Conservation (phyloP, 768 basidiomycete genomes). For the Podaxis mareebaensis region DNA sequence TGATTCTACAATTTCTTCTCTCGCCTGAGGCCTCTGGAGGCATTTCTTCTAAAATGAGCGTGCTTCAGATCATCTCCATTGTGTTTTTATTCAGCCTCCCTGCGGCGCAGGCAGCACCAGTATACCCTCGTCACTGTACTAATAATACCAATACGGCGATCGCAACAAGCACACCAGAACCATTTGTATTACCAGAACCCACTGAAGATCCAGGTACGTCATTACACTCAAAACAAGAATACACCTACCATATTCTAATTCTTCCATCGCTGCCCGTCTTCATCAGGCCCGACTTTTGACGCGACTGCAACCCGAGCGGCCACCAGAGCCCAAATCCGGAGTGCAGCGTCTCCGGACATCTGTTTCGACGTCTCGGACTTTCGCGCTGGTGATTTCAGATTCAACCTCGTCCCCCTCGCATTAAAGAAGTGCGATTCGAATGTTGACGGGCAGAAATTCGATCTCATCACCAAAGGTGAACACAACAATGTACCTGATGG, state of each 20-base stretch:
- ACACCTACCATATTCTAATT: background rate
- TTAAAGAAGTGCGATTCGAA: constrained; percentile 27
- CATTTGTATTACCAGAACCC: background rate
- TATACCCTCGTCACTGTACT: background rate
- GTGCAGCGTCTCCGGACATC: constrained; percentile 25
- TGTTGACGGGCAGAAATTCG: constrained; percentile 32
- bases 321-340: constrained; percentile 28
- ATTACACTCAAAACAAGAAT: background rate
- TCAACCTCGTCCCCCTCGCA: constrained; percentile 32
- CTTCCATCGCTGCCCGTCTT: background rate
- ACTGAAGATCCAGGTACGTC: background rate
- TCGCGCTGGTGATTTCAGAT: constrained; percentile 29
- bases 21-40: background rate
- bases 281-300: constrained; percentile 29
- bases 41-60: background rate
- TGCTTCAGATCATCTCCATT: background rate
- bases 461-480: constrained; percentile 32
- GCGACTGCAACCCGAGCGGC: constrained; percentile 29
- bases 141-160: background rate
- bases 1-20: background rate
- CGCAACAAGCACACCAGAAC: background rate
- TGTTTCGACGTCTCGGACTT: constrained; percentile 33
- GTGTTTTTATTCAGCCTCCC: background rate
- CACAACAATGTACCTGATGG: constrained; percentile 30
- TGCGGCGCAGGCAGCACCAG: background rate